Conservation (phyloP, 225 moss, liverwort and hornwort genomes). For the Pseudisothecium myosuroides region DNA sequence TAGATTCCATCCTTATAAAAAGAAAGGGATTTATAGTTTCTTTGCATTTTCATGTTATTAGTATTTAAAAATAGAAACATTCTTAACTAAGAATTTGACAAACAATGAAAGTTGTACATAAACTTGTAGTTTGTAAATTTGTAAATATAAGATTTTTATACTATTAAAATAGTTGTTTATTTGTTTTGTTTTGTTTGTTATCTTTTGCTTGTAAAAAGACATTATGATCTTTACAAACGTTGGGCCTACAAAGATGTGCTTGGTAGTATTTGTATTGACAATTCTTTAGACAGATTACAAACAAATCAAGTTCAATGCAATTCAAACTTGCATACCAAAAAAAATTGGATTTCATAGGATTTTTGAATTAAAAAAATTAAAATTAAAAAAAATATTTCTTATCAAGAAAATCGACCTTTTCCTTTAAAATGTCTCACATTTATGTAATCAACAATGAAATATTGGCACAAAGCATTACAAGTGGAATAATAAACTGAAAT, state of each 20-base stretch:
- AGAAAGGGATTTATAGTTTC: background rate
- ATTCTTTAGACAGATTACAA: background rate
- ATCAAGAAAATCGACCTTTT: fast-evolving
- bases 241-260: background rate
- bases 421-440: background rate
- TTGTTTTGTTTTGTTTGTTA: background rate
- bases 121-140: background rate
- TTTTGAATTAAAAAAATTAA: fast-evolving
- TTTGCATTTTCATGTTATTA: background rate
- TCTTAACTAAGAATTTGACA: background rate
- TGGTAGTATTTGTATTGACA: fast-evolving
- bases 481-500: background rate
- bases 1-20: background rate
- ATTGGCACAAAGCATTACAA: background rate
- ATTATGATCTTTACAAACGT: background rate
- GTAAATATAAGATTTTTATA: background rate
- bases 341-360: fast-evolving
- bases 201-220: background rate
- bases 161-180: background rate
- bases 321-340: background rate
- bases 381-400: too few species aligned
- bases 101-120: background rate
- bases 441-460: background rate
- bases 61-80: background rate
- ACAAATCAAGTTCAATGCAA: background rate